Conservation (phyloP, 345 rosid species). For the Salix koriyanagi region DNA sequence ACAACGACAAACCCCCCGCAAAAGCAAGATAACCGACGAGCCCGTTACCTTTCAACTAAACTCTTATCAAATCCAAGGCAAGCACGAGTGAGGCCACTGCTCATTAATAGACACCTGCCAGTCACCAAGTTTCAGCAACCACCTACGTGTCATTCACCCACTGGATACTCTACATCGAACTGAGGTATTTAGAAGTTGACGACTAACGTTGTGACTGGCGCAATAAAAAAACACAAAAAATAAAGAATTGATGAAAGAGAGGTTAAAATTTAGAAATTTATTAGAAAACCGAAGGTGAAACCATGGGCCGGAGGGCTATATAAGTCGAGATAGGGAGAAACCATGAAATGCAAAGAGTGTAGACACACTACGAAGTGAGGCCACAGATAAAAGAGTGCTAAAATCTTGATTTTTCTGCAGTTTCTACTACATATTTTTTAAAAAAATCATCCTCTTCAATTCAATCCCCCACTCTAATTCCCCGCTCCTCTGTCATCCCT, state of each 20-base stretch:
- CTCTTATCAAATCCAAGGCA: background rate
- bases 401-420: background rate
- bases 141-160: slow-evolving; percentile 2
- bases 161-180: slow-evolving; percentile 12
- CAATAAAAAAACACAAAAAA: too few species aligned
- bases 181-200: slow-evolving; percentile 23
- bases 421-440: background rate
- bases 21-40: background rate
- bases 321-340: slow-evolving; percentile 29
- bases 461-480: slow-evolving; percentile 24
- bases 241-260: background rate
- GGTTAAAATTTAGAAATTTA: background rate
- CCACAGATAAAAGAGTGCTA: background rate
- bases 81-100: slow-evolving; percentile 8
- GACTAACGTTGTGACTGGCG: background rate
- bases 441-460: background rate
- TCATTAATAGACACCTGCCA: slow-evolving; percentile 1
- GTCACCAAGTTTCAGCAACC: background rate
- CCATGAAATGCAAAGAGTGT: slow-evolving; percentile 28
- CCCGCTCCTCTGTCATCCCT: slow-evolving; percentile 67
- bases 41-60: background rate
- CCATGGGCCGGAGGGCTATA: slow-evolving; percentile 27
- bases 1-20: slow-evolving; percentile 23
- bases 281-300: background rate
- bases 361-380: slow-evolving; percentile 30